Percentiles rank a stretch among this genome's conserved stretches.
These are phyloP conservation scores for Tolypocladium nubicola DNA, from an alignment of 2,329 filamentous ascomycete genomes.

Conservation along the genomic window DNA sequence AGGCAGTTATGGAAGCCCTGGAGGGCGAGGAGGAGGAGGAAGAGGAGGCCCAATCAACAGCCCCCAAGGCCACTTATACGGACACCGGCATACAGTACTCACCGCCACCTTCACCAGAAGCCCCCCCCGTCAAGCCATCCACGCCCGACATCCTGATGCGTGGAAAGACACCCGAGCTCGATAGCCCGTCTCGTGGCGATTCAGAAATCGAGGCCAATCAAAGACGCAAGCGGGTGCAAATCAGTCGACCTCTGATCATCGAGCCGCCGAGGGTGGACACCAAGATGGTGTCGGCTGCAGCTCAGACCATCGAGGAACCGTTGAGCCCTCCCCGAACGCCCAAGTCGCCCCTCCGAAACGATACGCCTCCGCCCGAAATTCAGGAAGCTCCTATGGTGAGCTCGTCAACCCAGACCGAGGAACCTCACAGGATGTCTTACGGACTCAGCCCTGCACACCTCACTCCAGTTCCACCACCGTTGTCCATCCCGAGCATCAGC, in stretches of 20 bases:
- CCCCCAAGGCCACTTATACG: constrained; percentile 45
- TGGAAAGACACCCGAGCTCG: constrained; percentile 30
- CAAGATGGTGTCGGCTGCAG: constrained; percentile 47
- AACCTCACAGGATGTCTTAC: constrained; percentile 4
- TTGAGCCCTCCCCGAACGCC: constrained; percentile 58
- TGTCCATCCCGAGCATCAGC: constrained; percentile 72
- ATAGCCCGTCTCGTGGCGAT: constrained; percentile 33
- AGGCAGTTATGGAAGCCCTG: constrained; percentile 43
- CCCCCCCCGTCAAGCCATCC: constrained; percentile 27
- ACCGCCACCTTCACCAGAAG: constrained; percentile 63
- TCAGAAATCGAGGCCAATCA: constrained; percentile 63
- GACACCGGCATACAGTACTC: constrained; percentile 77
- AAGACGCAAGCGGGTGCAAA: constrained; percentile 56
- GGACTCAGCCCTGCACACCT: constrained; percentile 14
- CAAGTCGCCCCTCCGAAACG: constrained; percentile 33
- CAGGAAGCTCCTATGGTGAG: constrained; percentile 32
- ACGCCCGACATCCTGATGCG: constrained; percentile 26
- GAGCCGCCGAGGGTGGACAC: constrained; percentile 29
- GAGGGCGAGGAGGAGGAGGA: constrained; percentile 44
- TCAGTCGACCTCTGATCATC: constrained; percentile 37
- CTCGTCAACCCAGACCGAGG: constrained; percentile 51
- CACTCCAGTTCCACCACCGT: constrained; percentile 24
- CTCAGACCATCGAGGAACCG: constrained; percentile 19
- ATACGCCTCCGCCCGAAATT: constrained; percentile 27
- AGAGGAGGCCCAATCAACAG: constrained; percentile 16